phyloP scores from a whole-genome alignment of 495 filamentous ascomycete species.

The Lepraria neglecta region DNA sequence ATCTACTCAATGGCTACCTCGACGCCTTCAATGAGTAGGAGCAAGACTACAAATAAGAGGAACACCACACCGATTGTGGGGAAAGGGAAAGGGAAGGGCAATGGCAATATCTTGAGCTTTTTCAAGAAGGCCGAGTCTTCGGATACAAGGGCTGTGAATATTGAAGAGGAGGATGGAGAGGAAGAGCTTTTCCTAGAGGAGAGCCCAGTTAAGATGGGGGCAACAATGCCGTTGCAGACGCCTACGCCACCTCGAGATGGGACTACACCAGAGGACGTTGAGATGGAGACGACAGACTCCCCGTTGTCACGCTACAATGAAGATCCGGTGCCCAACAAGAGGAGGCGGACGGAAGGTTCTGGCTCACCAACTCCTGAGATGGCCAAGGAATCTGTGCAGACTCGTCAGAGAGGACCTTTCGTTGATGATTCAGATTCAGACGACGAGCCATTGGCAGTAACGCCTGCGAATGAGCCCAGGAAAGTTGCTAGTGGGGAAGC shows the following conservation, averaged over 20 bases:
- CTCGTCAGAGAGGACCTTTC: constrained; percentile 47
- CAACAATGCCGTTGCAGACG: constrained; percentile 19
- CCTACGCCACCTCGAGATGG: constrained; percentile 33
- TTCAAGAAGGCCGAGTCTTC: constrained; percentile 64
- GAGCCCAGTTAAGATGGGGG: constrained; percentile 29
- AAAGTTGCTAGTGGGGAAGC: neutral
- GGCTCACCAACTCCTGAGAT: neutral
- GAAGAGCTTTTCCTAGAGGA: constrained; percentile 43
- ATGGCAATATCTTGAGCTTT: constrained; percentile 72
- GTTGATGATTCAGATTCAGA: constrained; percentile 55
- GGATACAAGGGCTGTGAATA: constrained; percentile 14
- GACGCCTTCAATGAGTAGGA: constrained; percentile 82
- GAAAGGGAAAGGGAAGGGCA: constrained; percentile 42
- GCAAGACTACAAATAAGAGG: constrained; percentile 33
- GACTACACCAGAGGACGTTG: constrained; percentile 36
- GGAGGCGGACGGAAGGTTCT: constrained; percentile 36
- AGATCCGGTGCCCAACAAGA: constrained; percentile 35
- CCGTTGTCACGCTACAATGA: constrained; percentile 49
- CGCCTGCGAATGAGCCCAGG: accelerated
- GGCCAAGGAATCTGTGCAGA: constrained; percentile 12
- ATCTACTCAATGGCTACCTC: constrained; percentile 63
- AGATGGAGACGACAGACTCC: constrained; percentile 23
- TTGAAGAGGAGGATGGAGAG: constrained; percentile 30
- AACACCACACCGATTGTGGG: constrained; percentile 22
- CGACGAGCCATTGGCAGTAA: neutral